A percentile compares a stretch with the other conserved stretches of the same genome.
Evolutionary conservation across 306 rosid genomes (phyloP).

Genomic region (Prunus kanzakura): DNA sequence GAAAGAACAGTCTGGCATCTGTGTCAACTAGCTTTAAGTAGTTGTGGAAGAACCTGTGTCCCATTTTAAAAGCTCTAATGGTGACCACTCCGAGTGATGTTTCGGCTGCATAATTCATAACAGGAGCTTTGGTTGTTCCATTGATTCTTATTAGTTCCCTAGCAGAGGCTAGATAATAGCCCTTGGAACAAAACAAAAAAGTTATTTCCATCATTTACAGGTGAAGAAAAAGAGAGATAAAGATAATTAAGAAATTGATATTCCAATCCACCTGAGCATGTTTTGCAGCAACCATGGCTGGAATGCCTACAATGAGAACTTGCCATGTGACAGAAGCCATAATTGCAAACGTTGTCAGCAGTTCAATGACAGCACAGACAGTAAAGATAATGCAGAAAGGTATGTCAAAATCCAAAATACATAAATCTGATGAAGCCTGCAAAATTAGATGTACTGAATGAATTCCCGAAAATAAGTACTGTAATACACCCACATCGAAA

Average conservation of each 20-base stretch:
- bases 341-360: constrained; percentile 33
- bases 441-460: constrained; percentile 4
- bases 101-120: constrained; percentile 71
- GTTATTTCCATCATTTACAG: neutral
- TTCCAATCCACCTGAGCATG: constrained; percentile 44
- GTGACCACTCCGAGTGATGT: constrained; percentile 83
- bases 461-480: neutral
- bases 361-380: constrained; percentile 31
- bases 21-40: constrained; percentile 63
- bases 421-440: constrained; percentile 88
- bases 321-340: constrained; percentile 82
- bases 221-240: neutral
- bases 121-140: constrained; percentile 90
- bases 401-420: constrained; percentile 70
- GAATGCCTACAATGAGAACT: constrained; percentile 63
- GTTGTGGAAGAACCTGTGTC: constrained; percentile 45
- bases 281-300: constrained; percentile 47
- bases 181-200: constrained; percentile 26
- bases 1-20: constrained; percentile 64
- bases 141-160: constrained; percentile 75
- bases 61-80: constrained; percentile 62
- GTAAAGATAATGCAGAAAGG: constrained; percentile 51
- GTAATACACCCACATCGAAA: neutral
- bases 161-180: constrained; percentile 68
- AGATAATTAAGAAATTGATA: neutral